Conservation (phyloP, 495 filamentous ascomycete genomes). For the Penicillium lagena region DNA sequence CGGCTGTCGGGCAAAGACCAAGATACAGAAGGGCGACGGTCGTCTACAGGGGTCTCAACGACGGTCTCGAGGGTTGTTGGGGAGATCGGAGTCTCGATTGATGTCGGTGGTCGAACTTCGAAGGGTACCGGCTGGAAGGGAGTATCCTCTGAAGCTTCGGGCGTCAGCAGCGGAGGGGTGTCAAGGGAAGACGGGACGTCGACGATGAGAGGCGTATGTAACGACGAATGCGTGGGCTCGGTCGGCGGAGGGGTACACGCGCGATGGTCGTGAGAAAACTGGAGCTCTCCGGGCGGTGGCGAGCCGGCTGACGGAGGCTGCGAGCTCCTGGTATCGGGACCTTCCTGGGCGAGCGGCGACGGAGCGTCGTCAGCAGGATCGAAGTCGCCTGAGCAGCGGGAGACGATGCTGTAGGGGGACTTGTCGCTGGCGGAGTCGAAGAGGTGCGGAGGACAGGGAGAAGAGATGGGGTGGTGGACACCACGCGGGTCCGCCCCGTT, state of each 20-base stretch:
- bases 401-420: constrained; percentile 17
- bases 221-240: constrained; percentile 9
- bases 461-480: constrained; percentile 20
- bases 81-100: constrained; percentile 20
- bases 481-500: constrained; percentile 22
- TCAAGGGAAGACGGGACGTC: constrained; percentile 13
- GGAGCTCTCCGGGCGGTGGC: constrained; percentile 2
- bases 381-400: constrained; percentile 9
- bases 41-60: constrained; percentile 16
- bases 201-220: constrained; percentile 18
- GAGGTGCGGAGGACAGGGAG: constrained; percentile 10
- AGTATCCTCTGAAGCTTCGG: constrained; percentile 20
- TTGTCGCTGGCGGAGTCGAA: constrained; percentile 19
- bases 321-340: not conserved
- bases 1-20: constrained; percentile 24
- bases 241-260: constrained; percentile 9
- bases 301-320: constrained; percentile 3
- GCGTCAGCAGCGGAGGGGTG: constrained; percentile 13
- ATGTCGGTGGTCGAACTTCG: constrained; percentile 7
- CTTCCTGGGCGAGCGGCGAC: constrained; percentile 1
- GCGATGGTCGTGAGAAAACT: constrained; percentile 3
- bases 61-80: constrained; percentile 29
- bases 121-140: constrained; percentile 10
- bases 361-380: constrained; percentile 5
- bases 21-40: constrained; percentile 10